phyloP scores from a whole-genome alignment of 768 basidiomycete genomes.

The Hemileccinum impolitum region DNA sequence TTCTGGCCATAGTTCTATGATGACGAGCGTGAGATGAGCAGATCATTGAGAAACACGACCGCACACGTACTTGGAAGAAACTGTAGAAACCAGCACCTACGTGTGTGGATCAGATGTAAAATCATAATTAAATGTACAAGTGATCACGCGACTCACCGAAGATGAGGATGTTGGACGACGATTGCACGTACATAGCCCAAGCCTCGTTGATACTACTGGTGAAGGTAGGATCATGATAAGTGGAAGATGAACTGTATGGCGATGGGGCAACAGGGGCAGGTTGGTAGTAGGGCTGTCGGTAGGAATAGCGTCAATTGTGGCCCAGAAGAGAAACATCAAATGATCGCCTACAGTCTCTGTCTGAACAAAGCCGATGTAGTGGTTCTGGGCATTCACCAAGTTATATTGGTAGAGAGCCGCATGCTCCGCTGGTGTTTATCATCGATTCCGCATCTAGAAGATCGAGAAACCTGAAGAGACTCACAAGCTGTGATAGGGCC shows the following conservation, averaged over 20 bases:
- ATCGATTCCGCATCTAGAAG: not conserved
- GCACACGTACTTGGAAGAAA: not conserved
- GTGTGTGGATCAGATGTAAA: no score
- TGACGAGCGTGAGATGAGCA: not conserved
- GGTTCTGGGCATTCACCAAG: slow-evolving; percentile 40
- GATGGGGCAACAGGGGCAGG: slow-evolving; percentile 40
- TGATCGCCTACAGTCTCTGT: slow-evolving; percentile 42
- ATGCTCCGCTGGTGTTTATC: slow-evolving; percentile 38
- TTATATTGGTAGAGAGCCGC: slow-evolving; percentile 47
- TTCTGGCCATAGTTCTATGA: slow-evolving; percentile 35
- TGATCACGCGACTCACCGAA: slow-evolving; percentile 31
- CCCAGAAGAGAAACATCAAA: not conserved
- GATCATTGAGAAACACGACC: not conserved
- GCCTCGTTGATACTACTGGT: not conserved
- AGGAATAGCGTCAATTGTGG: not conserved
- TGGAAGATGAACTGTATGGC: slow-evolving; percentile 36
- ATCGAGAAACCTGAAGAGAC: not conserved
- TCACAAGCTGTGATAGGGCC: slow-evolving; percentile 18
- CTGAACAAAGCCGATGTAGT: slow-evolving; percentile 50
- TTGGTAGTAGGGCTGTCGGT: slow-evolving; percentile 45
- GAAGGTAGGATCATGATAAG: slow-evolving; percentile 40
- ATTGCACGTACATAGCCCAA: slow-evolving; percentile 20
- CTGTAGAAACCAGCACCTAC: no score
- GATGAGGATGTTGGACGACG: slow-evolving; percentile 39
- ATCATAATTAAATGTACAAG: no score